Base-by-base conservation (phyloP, 2,329 filamentous ascomycete species). In the Bisporella sp. region DNA sequence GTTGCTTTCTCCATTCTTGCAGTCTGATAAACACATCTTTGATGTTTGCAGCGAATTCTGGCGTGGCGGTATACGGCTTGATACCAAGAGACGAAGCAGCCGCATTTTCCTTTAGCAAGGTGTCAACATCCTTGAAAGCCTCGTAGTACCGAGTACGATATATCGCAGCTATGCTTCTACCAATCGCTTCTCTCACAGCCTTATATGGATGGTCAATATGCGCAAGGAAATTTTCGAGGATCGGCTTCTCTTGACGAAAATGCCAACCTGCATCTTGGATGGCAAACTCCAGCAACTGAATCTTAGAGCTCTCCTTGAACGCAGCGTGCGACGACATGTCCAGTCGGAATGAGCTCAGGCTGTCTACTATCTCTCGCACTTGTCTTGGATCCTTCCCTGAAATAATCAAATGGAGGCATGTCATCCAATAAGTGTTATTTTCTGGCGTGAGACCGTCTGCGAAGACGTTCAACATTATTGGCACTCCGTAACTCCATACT, bases 131-230 rank as follows among this genome's bases (percentile, higher is more conserved):
- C 55, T 84, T 82, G 68, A 95, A 96, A 0, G 91, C 95, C 69
- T 99, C 93, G 64, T 96, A 88, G 67, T 99, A 96, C 29, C 90
- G 79, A 6, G 90, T 95, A 56, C 91, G 86, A 67, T 91, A 93
- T 51, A 97, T 92, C 4, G 85, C 85, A 4, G 89, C 86, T 52
- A 99, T 80, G 0, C 92, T 92, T 41, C 89, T 79, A 1, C 93
- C 93, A 71, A 99, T 96, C 1, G 92, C 85, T 69, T 99, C 93
- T 52, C 93, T 85, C 5, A 99, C 93, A 31, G 90, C 87, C 73
- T 99, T 99, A 73, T 99, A 99, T 0, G 93, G 93, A 66, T 99
- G 93, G 64, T 99, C 90, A 40, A 99, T 82, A 66, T 99, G 93
- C 29, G 79, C 76, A 53, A 99, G 74, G 69, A 97, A 96, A 67